A percentile compares a stretch with the other conserved stretches of the same genome.
Evolutionary conservation across 495 filamentous ascomycete species (phyloP).

Genomic region (Neurospora sp.): DNA sequence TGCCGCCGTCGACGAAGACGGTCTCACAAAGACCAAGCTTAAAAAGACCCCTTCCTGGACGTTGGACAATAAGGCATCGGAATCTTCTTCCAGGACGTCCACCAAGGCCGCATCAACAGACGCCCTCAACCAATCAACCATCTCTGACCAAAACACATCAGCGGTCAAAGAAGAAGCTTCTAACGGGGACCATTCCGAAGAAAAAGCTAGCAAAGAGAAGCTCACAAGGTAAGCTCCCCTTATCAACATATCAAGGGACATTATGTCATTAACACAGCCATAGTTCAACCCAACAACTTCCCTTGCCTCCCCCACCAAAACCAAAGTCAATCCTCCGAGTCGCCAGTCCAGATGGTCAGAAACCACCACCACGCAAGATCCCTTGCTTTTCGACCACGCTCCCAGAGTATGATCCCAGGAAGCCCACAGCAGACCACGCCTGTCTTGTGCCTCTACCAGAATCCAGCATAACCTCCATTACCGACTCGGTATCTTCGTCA

Average conservation of each 20-base stretch:
- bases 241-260: background rate
- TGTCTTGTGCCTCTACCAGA: background rate
- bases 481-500: background rate
- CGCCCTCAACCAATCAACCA: constrained; percentile 13
- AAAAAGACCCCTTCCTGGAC: constrained; percentile 14
- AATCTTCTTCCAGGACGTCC: constrained; percentile 11
- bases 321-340: constrained; percentile 24
- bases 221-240: constrained; percentile 7
- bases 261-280: background rate
- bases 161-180: constrained; percentile 4
- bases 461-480: background rate
- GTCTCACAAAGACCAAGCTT: constrained; percentile 19
- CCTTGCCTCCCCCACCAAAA: constrained; percentile 1
- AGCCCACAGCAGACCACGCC: constrained; percentile 3
- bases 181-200: background rate
- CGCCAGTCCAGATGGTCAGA: constrained; percentile 16
- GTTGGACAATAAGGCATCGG: constrained; percentile 7
- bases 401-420: constrained; percentile 4
- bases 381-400: constrained; percentile 8
- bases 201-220: constrained; percentile 2
- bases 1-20: constrained; percentile 5
- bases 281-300: constrained; percentile 7
- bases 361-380: constrained; percentile 9
- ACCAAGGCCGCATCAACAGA: constrained; percentile 15
- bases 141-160: background rate